Evolutionary conservation across 306 rosid species (phyloP), one percentile per base, ranked within the genome.

Genomic region (Geum urbanum): DNA sequence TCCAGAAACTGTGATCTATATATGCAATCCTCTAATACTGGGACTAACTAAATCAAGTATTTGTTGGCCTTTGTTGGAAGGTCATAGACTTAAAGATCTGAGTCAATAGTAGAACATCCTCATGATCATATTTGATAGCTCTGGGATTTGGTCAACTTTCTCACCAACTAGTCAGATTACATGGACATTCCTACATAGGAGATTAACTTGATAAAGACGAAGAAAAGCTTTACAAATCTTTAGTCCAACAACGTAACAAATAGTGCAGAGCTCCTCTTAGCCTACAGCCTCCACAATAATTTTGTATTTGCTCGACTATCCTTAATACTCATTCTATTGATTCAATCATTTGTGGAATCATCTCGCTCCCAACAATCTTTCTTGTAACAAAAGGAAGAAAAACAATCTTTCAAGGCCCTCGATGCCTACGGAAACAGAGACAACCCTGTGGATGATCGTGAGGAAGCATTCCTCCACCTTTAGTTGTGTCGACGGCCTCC

Each of bases 391-490:
- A 74, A 55, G 11, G 61, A 12, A 66, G 71, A 20, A 71, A 63
- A 51, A 79, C 2, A 73, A 67, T 58, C 71, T 50, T 76, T 92
- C 84, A 94, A 53, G 98, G 98, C 67, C 98, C 98, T 73, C 97
- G 80, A 69, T 86, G 72, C 77, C 85, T 80, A 71, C 90, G 85
- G 86, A 94, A 90, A 78, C 98, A 94, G 18, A 88, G 66, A 80
- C 98, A 94, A 66, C 98, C 84, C 75, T 94, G 96, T 19, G 86
- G 79, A 72, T 94, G 95, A 79, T 90, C 98, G 63, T 11, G 50
- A 64, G 98, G 98, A 80, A 94, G 91, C 98, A 94, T 94, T 27
- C 98, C 98, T 74, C 98, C 98, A 24, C 98, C 98, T 80, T 88
- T 94, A 9, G 96, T 84, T 18, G 98, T 94, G 82, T 94, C 96